Base-by-base conservation (phyloP, 768 basidiomycete genomes). In the Boletus insuetus region DNA sequence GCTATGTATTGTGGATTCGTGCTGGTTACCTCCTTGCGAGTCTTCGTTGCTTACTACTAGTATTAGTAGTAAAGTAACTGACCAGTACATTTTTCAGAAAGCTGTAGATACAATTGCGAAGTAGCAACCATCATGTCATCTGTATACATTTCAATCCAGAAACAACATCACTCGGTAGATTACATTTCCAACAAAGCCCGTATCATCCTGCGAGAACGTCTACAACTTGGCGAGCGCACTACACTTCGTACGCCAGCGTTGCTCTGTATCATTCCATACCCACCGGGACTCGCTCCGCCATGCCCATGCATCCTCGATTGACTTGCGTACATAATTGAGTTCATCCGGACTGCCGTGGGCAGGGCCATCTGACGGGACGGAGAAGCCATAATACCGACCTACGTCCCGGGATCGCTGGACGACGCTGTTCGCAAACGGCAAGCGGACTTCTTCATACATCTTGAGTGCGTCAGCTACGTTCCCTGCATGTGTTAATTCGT, bases 301-400 rank as follows among this genome's bases (percentile, higher is more conserved):
- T 29, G 38, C 55, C 64, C 64, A 65, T 57, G 11, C 12, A 38
- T 19, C 43, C 31, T 62, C 51, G 35, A 37, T 37, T 5, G 14
- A 12, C 16, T 77, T 6, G 82, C 75, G 55, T 83, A 29, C 8
- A 29, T 16, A 37, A 37, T 37, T 16, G 16, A 65, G 60, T 12
- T 52, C 61, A 22, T 51, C 54, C 9, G 42, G 37, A 34, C 48
- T 58, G 7, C 40, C 49, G 4, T 46, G 54, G 3, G 8, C 57
- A 41, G 46, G 7, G 8, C 35, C 45, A 8, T 57, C 51, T 22
- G 55, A 48, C 0, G 31, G 19, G 14, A 14, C 19, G 3, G 41
- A 43, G 39, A 73, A 66, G 31, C 59, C 48, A 43, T 64, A 71
- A 51, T 69, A 51, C 17, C 55, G 24, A 4, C 73, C 73, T 0